Evolutionary conservation across 768 basidiomycete species (phyloP).

Genomic region (Cyathus striatus): DNA sequence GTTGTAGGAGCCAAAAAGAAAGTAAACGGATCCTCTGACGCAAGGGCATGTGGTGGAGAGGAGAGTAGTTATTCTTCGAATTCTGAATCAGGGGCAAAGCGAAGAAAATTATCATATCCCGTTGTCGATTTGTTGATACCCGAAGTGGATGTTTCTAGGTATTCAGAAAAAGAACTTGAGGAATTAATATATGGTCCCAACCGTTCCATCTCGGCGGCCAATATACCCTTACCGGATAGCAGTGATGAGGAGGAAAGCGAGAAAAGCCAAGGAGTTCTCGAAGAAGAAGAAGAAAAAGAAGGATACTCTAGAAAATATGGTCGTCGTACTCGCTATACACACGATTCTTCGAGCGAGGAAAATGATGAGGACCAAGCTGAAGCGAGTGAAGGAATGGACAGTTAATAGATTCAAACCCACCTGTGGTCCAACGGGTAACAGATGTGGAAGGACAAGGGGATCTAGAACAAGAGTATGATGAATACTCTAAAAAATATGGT

Average conservation of each 20-base stretch:
- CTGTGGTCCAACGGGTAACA: too few relatives aligned
- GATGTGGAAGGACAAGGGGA: too few relatives aligned
- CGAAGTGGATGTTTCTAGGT: constrained; percentile 9
- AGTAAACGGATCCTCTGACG: not conserved
- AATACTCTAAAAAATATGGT: too few relatives aligned
- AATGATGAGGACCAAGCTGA: constrained; percentile 27
- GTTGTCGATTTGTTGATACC: not conserved
- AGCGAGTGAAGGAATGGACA: constrained; percentile 2
- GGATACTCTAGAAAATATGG: too few relatives aligned
- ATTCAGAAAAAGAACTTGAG: constrained; percentile 28
- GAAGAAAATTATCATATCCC: not conserved
- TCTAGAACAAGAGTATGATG: too few relatives aligned
- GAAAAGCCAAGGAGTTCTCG: constrained; percentile 24
- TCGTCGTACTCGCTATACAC: constrained; percentile 1
- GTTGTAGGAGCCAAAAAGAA: not conserved
- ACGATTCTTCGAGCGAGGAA: constrained; percentile 29
- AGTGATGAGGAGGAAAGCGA: constrained; percentile 36
- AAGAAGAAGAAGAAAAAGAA: constrained; percentile 33
- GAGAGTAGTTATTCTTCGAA: too few relatives aligned
- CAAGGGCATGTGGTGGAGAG: not conserved
- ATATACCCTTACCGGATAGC: constrained; percentile 25
- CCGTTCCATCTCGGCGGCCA: constrained; percentile 18
- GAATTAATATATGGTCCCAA: constrained; percentile 34
- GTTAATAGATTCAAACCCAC: too few relatives aligned
- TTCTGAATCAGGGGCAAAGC: too few relatives aligned